Evolutionary conservation across 495 filamentous ascomycete species (phyloP).

Genomic region (Penicillium macrosclerotiorum): DNA sequence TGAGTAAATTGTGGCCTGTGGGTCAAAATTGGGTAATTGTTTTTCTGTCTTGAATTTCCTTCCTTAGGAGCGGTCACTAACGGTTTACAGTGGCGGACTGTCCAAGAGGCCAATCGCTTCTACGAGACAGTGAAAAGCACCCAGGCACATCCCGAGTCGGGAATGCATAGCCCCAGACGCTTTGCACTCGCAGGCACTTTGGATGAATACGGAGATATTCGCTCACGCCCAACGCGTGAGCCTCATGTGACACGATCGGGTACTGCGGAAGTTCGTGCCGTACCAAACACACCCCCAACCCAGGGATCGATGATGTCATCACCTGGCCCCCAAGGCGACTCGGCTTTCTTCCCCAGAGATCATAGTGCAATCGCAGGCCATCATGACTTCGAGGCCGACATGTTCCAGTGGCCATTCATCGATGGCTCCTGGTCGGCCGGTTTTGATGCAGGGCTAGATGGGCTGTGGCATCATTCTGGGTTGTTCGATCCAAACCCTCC

Average conservation of each 20-base stretch:
- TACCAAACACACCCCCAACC: neutral
- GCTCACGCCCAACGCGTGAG: constrained; percentile 28
- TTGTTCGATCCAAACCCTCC: constrained; percentile 23
- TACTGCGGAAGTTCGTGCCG: constrained; percentile 9
- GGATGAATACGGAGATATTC: constrained; percentile 47
- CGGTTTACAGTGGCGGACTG: constrained; percentile 34
- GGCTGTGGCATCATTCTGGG: constrained; percentile 28
- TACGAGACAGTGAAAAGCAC: constrained; percentile 37
- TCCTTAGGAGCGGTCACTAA: neutral
- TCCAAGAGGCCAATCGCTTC: constrained; percentile 43
- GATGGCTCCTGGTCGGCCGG: constrained; percentile 42
- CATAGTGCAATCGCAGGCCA: constrained; percentile 4
- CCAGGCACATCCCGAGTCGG: constrained; percentile 20
- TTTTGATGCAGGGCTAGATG: constrained; percentile 39
- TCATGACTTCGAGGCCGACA: constrained; percentile 38
- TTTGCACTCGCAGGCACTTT: constrained; percentile 37
- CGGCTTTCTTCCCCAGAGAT: constrained; percentile 9
- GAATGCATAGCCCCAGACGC: constrained; percentile 27
- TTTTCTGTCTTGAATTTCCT: neutral
- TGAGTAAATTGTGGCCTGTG: constrained; percentile 41
- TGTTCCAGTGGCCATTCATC: constrained; percentile 48
- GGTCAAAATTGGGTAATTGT: constrained; percentile 39
- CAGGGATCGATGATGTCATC: constrained; percentile 3
- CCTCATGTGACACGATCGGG: constrained; percentile 9
- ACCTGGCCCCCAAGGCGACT: constrained; percentile 10